Evolutionary conservation across 1,139 yeast species (phyloP), one percentile per base, ranked within the genome.

Genomic region (Petasospora rhodanensis): DNA sequence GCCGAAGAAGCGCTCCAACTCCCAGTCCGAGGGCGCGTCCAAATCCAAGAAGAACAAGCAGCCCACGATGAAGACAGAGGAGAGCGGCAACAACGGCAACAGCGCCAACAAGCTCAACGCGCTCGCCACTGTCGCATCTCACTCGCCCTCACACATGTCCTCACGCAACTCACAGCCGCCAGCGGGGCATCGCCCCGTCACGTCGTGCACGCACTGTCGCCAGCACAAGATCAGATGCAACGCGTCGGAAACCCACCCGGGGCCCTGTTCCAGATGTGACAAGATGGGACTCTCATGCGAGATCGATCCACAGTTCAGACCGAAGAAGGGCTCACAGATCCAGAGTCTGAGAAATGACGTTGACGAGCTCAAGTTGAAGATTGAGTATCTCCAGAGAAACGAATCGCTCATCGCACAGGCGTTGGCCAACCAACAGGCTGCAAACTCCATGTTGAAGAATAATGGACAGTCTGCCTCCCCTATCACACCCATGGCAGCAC

Each of bases 211-310:
- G 0, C 93, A 86, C 52, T 89, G 97, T 55, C 76, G 96, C 34
- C 96, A 89, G 55, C 96, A 87, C 55, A 89, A 89, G 59, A 86
- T 87, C 59, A 83, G 82, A 52, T 89, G 97, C 60, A 85, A 89
- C 54, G 96, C 96, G 1, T 73, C 85, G 4, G 91, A 83, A 17
- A 77, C 80, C 41, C 82, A 73, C 47, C 96, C 96, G 2, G 67
- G 68, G 11, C 85, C 96, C 0, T 89, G 96, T 56, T 73, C 80
- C 20, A 61, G 96, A 38, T 89, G 96, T 58, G 80, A 76, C 30
- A 68, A 81, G 51, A 81, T 83, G 84, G 79, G 77, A 3, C 66
- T 87, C 26, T 73, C 71, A 40, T 89, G 97, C 63, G 89, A 83
- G 49, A 84, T 89, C 22, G 96, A 89, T 55, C 96, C 96, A 1